phyloP scores from a whole-genome alignment of 169 alveolate species.

The Plasmodium gonderi region DNA sequence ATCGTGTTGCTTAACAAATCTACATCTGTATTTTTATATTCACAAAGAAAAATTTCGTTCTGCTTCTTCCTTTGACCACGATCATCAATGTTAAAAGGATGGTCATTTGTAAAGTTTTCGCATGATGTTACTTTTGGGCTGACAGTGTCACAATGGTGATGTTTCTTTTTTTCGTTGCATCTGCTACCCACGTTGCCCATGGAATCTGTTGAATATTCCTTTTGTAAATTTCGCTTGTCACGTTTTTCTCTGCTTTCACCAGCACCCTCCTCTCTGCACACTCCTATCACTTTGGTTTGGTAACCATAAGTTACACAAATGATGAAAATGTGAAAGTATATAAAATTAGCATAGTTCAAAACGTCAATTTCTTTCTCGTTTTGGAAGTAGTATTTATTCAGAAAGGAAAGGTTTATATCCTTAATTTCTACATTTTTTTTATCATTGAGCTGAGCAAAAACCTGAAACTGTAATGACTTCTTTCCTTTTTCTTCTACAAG shows the following conservation, averaged over 20 bases:
- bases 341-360: slow-evolving; percentile 60
- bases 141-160: background rate
- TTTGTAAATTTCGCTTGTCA: background rate
- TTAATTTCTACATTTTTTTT: slow-evolving; percentile 49
- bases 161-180: background rate
- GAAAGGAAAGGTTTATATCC: slow-evolving; percentile 34
- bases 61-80: background rate
- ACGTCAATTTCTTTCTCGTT: slow-evolving; percentile 66
- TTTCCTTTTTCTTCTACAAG: background rate
- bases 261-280: slow-evolving; percentile 22
- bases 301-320: slow-evolving; percentile 54
- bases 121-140: no score
- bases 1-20: slow-evolving; percentile 12
- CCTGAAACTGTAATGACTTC: slow-evolving; percentile 32
- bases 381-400: slow-evolving; percentile 59
- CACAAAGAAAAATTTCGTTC: slow-evolving; percentile 42
- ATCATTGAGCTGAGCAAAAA: slow-evolving; percentile 14
- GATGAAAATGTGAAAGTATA: slow-evolving; percentile 59
- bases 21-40: slow-evolving; percentile 57
- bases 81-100: background rate
- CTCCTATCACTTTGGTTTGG: slow-evolving; percentile 61
- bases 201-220: no score
- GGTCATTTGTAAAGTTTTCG: background rate
- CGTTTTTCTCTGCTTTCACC: background rate
- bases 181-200: no score